Conservation (phyloP, 2,329 filamentous ascomycete genomes). For the Fusarium sp. region DNA sequence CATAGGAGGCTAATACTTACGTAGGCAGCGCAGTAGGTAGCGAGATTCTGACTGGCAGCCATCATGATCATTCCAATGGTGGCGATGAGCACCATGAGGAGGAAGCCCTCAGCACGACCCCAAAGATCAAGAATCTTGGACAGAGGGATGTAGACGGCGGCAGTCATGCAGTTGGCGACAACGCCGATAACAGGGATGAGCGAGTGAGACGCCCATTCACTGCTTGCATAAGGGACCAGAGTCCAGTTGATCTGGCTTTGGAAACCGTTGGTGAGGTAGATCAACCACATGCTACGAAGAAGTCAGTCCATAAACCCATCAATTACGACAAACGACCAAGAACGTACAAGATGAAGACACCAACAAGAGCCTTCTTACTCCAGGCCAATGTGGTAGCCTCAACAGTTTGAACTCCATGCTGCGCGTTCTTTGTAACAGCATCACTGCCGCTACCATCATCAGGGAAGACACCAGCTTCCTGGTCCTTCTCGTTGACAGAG, state of each 20-base stretch:
- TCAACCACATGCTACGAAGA: constrained; percentile 57
- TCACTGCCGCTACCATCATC: constrained; percentile 26
- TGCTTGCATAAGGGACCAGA: constrained; percentile 62
- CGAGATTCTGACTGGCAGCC: constrained; percentile 63
- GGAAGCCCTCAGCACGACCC: constrained; percentile 71
- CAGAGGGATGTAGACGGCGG: constrained; percentile 71
- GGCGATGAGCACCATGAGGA: constrained; percentile 64
- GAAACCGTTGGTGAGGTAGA: constrained; percentile 65
- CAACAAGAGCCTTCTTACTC: constrained; percentile 54
- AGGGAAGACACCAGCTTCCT: constrained; percentile 19
- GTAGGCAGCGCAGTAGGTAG: constrained; percentile 64
- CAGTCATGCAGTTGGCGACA: constrained; percentile 65
- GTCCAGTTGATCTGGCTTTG: constrained; percentile 58
- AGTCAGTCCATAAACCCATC: neutral
- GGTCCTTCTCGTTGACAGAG: constrained; percentile 36
- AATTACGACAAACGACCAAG: neutral
- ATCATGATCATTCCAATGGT: constrained; percentile 69
- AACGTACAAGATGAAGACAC: constrained; percentile 52
- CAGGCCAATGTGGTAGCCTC: constrained; percentile 58
- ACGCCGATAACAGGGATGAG: constrained; percentile 66
- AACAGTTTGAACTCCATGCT: constrained; percentile 56
- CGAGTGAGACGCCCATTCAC: constrained; percentile 65
- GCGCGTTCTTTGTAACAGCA: constrained; percentile 43
- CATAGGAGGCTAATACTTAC: constrained; percentile 23
- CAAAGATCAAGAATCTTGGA: constrained; percentile 73